Evolutionary conservation across 2,329 filamentous ascomycete species (phyloP).

Genomic region (Ilyonectria mors-panacis): DNA sequence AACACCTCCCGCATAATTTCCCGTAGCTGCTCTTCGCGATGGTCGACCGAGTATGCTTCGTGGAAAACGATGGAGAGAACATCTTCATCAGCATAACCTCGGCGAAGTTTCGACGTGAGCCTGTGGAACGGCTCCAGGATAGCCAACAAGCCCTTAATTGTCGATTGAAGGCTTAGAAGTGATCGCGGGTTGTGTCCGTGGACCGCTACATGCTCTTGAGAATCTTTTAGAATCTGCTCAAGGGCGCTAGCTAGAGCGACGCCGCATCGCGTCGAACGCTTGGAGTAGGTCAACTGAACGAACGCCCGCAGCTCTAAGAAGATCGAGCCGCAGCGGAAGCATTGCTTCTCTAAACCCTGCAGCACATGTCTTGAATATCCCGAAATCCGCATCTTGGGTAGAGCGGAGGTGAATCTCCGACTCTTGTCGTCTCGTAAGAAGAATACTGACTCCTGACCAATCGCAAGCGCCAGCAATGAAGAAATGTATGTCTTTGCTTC

Average conservation of each 20-base stretch:
- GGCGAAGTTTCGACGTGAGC: slow-evolving; percentile 64
- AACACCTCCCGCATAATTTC: slow-evolving; percentile 78
- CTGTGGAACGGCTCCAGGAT: slow-evolving; percentile 67
- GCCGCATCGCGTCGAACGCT: slow-evolving; percentile 60
- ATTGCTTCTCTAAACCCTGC: slow-evolving; percentile 62
- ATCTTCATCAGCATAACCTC: slow-evolving; percentile 69
- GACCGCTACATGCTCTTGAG: slow-evolving; percentile 65
- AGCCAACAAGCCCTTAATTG: slow-evolving; percentile 61
- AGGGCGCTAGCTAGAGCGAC: slow-evolving; percentile 68
- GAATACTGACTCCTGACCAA: slow-evolving; percentile 80
- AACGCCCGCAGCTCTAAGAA: slow-evolving; percentile 63
- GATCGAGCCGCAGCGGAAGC: slow-evolving; percentile 63
- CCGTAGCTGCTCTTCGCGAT: slow-evolving; percentile 73
- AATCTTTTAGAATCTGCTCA: slow-evolving; percentile 63
- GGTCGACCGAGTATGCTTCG: slow-evolving; percentile 74
- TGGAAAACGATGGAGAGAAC: slow-evolving; percentile 74
- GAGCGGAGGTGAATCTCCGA: slow-evolving; percentile 65
- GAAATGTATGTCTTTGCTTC: slow-evolving; percentile 65
- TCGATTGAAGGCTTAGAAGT: slow-evolving; percentile 67
- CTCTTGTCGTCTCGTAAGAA: slow-evolving; percentile 73
- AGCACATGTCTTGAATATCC: slow-evolving; percentile 69
- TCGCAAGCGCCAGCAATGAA: slow-evolving; percentile 75
- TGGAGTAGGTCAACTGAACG: slow-evolving; percentile 62
- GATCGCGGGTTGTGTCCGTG: slow-evolving; percentile 61
- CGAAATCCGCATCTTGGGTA: slow-evolving; percentile 66